Percentiles rank a stretch among this genome's conserved stretches.
Evolutionary conservation across 345 rosid species (phyloP).

Genomic region (Draba incana): DNA sequence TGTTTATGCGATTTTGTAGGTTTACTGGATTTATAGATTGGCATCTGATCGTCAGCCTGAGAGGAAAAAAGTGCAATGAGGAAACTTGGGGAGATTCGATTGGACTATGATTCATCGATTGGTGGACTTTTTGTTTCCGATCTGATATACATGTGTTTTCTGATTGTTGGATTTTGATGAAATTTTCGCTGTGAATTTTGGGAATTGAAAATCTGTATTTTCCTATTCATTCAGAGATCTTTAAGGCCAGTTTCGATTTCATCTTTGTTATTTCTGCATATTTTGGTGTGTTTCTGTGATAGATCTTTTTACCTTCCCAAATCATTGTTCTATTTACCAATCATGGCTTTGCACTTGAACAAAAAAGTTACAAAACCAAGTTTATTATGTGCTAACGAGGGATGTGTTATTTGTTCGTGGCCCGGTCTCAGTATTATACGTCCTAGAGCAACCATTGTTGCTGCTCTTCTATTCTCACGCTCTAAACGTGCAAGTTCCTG

Average conservation of each 20-base stretch:
- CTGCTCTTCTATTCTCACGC: too few species aligned
- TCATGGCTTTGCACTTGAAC: not conserved
- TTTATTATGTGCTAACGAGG: not conserved
- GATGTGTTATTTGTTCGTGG: constrained; percentile 17
- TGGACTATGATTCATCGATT: not conserved
- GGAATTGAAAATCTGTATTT: not conserved
- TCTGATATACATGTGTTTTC: not conserved
- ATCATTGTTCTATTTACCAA: not conserved
- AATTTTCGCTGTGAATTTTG: not conserved
- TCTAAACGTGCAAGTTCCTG: too few species aligned
- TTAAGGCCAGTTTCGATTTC: not conserved
- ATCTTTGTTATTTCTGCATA: not conserved
- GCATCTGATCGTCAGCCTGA: constrained; percentile 74
- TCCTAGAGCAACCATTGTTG: too few species aligned
- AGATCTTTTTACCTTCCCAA: not conserved
- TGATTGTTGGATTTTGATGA: constrained; percentile 12
- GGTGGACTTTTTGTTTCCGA: not conserved
- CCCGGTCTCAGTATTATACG: too few species aligned
- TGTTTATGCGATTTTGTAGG: constrained; percentile 41
- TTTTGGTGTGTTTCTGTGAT: not conserved
- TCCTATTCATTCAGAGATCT: constrained; percentile 1
- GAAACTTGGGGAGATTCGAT: constrained; percentile 8
- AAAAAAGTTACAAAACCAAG: not conserved
- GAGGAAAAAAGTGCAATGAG: constrained; percentile 68
- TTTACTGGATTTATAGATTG: constrained; percentile 82